Evolutionary conservation across 2,329 filamentous ascomycete genomes (phyloP).

Genomic region (Monilinia laxa): DNA sequence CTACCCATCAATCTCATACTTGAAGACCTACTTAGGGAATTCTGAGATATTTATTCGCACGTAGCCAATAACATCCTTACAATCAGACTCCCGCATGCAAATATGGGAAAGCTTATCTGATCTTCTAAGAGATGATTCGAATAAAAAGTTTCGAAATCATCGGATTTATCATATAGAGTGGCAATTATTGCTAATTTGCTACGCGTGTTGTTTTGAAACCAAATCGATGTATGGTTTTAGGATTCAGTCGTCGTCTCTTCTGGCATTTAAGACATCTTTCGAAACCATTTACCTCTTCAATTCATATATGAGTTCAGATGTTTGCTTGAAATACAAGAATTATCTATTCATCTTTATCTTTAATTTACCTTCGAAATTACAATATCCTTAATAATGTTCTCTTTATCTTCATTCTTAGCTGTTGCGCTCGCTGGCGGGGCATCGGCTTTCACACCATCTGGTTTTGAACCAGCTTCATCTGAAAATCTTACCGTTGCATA

Average conservation of each 20-base stretch:
- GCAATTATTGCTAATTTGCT: not conserved
- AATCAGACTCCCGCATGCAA: not conserved
- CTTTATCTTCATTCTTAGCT: constrained; percentile 26
- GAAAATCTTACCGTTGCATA: constrained; percentile 35
- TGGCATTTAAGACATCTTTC: not conserved
- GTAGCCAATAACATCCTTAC: not conserved
- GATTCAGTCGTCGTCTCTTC: not conserved
- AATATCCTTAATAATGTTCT: constrained; percentile 29
- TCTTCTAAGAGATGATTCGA: not conserved
- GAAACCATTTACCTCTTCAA: not conserved
- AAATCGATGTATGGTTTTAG: not conserved
- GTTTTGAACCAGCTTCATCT: constrained; percentile 33
- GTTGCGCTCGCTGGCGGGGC: constrained; percentile 34
- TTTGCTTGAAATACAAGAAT: not conserved
- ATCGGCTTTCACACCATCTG: constrained; percentile 35
- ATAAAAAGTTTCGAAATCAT: not conserved
- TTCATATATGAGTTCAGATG: not conserved
- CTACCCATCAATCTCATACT: not conserved
- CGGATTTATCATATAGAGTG: not conserved
- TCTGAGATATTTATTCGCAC: not conserved
- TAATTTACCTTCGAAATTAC: not conserved
- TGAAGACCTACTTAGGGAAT: not conserved
- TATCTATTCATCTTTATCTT: not conserved
- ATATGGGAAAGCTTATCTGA: not conserved
- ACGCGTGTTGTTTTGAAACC: constrained; percentile 10